Evolutionary conservation across 768 basidiomycete species (phyloP), one percentile per base, ranked within the genome.

Genomic region (Trametes cingulata): DNA sequence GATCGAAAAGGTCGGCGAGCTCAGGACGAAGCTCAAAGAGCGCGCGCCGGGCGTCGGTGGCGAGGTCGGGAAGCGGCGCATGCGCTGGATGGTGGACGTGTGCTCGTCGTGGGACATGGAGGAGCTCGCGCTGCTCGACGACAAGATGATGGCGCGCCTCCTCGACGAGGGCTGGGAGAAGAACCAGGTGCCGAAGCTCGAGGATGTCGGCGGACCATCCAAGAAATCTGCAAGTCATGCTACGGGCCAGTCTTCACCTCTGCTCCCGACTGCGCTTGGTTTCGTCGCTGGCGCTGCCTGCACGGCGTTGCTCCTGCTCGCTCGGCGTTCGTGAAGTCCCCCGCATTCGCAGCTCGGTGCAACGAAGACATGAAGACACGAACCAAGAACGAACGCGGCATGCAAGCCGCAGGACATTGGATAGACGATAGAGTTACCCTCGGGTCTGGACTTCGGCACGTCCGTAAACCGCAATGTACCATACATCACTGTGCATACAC

Each of bases 31-130:
- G 71, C 76, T 99, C 69, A 87, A 93, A 69, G 81, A 86, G 69
- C 81, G 88, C 35, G 93, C 90, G 14, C 90, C 90, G 1, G 95
- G 92, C 0, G 85, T 91, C 3, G 93, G 91, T 7, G 93, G 93
- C 2, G 77, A 81, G 49, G 67, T 90, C 52, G 86, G 93, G 41
- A 85, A 85, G 72, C 82, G 80, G 68, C 78, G 96, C 69, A 98
- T 98, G 95, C 82, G 80, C 64, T 95, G 93, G 93, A 95, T 97
- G 90, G 83, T 88, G 19, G 82, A 81, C 61, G 77, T 97, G 22
- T 98, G 93, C 74, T 91, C 92, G 60, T 73, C 77, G 29, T 98
- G 95, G 95, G 76, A 82, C 33, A 77, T 98, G 77, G 90, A 89
- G 45, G 89, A 95, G 56, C 82, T 99, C 60, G 85, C 82, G 2